These are phyloP conservation scores for Oemleria cerasiformis DNA, from an alignment of 306 rosid species.

Conservation along the genomic window DNA sequence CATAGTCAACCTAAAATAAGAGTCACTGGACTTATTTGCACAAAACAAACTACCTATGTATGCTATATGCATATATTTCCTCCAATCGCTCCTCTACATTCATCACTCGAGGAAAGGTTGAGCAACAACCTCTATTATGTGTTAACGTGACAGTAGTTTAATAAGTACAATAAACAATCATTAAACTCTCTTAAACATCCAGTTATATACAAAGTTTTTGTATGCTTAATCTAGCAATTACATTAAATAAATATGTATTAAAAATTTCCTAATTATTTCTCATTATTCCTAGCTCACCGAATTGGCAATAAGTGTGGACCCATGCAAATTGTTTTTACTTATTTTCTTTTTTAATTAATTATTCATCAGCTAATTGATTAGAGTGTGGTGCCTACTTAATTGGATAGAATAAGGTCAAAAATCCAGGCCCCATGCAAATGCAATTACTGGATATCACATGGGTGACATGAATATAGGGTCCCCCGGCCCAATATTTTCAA, in stretches of 20 bases:
- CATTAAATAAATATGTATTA: no score
- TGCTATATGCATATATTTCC: neutral
- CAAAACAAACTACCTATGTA: no score
- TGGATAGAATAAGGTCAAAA: neutral
- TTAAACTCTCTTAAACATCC: no score
- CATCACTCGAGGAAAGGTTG: neutral
- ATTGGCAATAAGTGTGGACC: neutral
- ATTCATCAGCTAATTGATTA: neutral
- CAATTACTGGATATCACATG: slow-evolving; percentile 12
- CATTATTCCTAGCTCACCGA: no score
- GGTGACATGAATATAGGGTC: slow-evolving; percentile 12
- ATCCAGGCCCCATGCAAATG: neutral
- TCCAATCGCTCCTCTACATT: neutral
- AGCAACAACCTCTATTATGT: neutral
- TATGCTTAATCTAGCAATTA: no score
- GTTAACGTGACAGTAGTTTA: neutral
- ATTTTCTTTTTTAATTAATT: neutral
- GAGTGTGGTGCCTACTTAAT: neutral
- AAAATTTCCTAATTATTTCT: no score
- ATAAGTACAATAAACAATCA: neutral
- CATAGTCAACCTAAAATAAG: no score
- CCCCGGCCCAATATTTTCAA: neutral
- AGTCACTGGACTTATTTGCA: no score
- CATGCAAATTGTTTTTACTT: neutral
- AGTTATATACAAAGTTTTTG: no score